Evolutionary conservation across 106 monocot genomes (phyloP).

Genomic region (Apostasia shenzhenica): DNA sequence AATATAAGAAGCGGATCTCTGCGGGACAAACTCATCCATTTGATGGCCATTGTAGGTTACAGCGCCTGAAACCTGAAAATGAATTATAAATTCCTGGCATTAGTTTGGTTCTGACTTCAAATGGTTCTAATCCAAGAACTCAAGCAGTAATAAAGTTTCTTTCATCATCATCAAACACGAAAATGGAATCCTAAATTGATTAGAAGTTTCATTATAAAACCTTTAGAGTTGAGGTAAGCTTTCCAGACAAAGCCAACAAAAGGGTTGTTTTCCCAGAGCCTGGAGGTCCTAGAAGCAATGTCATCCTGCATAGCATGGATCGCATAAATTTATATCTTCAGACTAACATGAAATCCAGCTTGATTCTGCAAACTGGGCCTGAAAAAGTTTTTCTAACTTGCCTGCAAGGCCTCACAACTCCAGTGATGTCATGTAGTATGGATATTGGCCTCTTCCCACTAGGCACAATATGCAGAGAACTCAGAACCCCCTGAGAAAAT

Average conservation of each 20-base stretch:
- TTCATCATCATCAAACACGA: too few species aligned
- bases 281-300: slow-evolving; percentile 26
- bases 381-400: not conserved
- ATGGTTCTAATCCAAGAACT: too few species aligned
- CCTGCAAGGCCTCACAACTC: slow-evolving; percentile 34
- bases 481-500: slow-evolving; percentile 22
- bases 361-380: not conserved
- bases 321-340: not conserved
- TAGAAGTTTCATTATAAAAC: slow-evolving; percentile 2
- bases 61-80: slow-evolving; percentile 5
- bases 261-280: slow-evolving; percentile 26
- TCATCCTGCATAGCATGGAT: slow-evolving; percentile 8
- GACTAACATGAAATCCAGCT: too few species aligned
- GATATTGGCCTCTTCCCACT: slow-evolving; percentile 28
- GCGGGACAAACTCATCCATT: slow-evolving; percentile 17
- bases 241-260: slow-evolving; percentile 21
- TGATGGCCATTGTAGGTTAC: slow-evolving; percentile 18
- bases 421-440: slow-evolving; percentile 26
- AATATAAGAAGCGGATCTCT: slow-evolving; percentile 17
- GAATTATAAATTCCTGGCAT: too few species aligned
- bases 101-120: too few species aligned
- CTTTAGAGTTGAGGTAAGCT: slow-evolving; percentile 22
- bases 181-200: not conserved
- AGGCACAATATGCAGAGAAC: slow-evolving; percentile 12
- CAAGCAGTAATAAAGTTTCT: too few species aligned